These are phyloP conservation scores for Theobroma grandiflorum DNA, from an alignment of 441 rosid species.

Conservation along the genomic window DNA sequence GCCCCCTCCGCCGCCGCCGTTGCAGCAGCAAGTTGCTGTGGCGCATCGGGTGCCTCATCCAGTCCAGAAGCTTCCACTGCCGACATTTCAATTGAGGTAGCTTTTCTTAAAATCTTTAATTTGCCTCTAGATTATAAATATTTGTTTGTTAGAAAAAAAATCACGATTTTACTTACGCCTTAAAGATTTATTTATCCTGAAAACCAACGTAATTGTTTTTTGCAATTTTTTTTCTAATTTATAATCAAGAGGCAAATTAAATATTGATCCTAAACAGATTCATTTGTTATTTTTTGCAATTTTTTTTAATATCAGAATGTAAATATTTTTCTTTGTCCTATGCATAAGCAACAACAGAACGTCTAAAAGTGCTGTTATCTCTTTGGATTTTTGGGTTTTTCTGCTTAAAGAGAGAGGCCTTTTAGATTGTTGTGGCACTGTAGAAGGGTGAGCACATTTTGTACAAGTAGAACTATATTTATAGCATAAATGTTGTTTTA, in stretches of 20 bases:
- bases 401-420: not conserved
- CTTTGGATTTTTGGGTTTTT: conserved; percentile 12
- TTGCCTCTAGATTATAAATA: not conserved
- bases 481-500: not conserved
- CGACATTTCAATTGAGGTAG: conserved; percentile 41
- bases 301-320: not conserved
- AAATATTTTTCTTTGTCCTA: not conserved
- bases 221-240: no score
- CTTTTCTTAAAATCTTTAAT: conserved; percentile 8
- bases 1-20: not conserved
- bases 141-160: not conserved
- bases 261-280: not conserved
- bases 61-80: conserved; percentile 46
- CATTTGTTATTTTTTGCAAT: not conserved
- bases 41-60: conserved; percentile 51
- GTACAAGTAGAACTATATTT: not conserved
- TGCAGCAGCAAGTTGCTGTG: conserved; percentile 25
- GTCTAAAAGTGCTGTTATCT: not conserved
- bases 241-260: no score
- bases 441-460: not conserved
- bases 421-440: not conserved
- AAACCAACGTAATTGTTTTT: not conserved
- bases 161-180: not conserved
- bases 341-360: conserved; percentile 5
- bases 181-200: not conserved